phyloP scores from a whole-genome alignment of 2,329 filamentous ascomycete species.

The Aspergillus texensis region DNA sequence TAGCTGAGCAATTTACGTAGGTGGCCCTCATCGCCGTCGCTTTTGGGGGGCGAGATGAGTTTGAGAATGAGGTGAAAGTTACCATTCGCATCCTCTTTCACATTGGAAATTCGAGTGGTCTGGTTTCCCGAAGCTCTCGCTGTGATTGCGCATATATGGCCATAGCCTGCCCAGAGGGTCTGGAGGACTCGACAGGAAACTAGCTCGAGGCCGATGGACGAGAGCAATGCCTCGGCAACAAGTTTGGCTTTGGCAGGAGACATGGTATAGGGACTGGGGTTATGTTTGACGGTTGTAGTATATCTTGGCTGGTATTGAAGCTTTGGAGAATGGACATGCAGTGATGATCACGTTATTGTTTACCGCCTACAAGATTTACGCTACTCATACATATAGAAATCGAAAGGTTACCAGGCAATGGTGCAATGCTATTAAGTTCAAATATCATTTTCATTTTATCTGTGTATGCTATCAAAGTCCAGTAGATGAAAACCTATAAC shows the following conservation, averaged over 20 bases:
- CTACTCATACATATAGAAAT: background rate
- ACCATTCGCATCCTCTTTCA: background rate
- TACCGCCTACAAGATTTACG: background rate
- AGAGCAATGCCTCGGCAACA: background rate
- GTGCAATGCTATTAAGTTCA: background rate
- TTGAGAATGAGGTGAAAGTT: slow-evolving; percentile 57
- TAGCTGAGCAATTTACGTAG: slow-evolving; percentile 68
- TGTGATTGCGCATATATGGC: slow-evolving; percentile 58
- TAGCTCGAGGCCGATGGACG: slow-evolving; percentile 23
- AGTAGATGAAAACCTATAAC: slow-evolving; percentile 2
- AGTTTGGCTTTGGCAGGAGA: background rate
- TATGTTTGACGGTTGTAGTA: background rate
- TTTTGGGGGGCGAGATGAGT: slow-evolving; percentile 57
- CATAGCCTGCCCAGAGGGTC: slow-evolving; percentile 53
- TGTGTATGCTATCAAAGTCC: background rate
- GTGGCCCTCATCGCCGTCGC: slow-evolving; percentile 59
- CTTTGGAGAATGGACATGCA: background rate
- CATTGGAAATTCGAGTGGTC: background rate
- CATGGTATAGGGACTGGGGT: background rate
- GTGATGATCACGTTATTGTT: background rate
- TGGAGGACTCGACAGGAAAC: slow-evolving; percentile 39
- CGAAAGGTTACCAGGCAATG: background rate
- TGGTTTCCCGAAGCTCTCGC: slow-evolving; percentile 40
- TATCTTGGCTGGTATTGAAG: background rate
- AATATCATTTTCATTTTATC: slow-evolving; percentile 8